Evolutionary conservation across 139 green algal species (phyloP).

Genomic region (Bryopsis sp.): DNA sequence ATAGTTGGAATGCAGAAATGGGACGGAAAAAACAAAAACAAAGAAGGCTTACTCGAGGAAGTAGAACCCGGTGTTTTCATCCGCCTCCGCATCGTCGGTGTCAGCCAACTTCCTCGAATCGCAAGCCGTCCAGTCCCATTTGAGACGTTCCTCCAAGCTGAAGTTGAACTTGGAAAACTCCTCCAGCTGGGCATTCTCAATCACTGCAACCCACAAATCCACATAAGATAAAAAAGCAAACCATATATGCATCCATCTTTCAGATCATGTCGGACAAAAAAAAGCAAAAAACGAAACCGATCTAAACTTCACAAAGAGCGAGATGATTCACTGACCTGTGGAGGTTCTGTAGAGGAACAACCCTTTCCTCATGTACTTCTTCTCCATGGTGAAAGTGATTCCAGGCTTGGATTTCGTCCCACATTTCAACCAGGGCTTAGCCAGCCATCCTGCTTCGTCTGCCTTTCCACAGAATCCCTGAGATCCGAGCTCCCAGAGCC

Average conservation of each 20-base stretch:
- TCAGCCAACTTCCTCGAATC: neutral
- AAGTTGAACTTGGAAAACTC: conserved; percentile 8
- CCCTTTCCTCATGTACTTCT: neutral
- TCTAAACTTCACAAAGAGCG: neutral
- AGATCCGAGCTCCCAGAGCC: too few relatives aligned
- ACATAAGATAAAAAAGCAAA: neutral
- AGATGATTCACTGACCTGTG: neutral
- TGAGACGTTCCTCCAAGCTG: neutral
- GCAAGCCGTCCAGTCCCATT: conserved; percentile 12
- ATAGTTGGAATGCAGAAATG: too few relatives aligned
- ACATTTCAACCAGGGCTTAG: conserved; percentile 2
- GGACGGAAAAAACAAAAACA: neutral
- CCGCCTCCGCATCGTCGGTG: neutral
- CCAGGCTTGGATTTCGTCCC: neutral
- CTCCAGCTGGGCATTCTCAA: neutral
- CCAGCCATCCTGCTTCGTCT: neutral
- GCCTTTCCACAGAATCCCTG: neutral
- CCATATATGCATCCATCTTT: too few relatives aligned
- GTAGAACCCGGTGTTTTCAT: neutral
- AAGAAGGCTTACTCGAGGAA: neutral
- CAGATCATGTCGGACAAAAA: too few relatives aligned
- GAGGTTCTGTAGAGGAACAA: conserved; percentile 12
- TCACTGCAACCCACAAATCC: neutral
- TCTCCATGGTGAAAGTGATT: conserved; percentile 10
- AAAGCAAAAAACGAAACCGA: too few relatives aligned